These are phyloP conservation scores for Colletotrichum endophyticum DNA, from an alignment of 2,329 filamentous ascomycete genomes.

Conservation along the genomic window DNA sequence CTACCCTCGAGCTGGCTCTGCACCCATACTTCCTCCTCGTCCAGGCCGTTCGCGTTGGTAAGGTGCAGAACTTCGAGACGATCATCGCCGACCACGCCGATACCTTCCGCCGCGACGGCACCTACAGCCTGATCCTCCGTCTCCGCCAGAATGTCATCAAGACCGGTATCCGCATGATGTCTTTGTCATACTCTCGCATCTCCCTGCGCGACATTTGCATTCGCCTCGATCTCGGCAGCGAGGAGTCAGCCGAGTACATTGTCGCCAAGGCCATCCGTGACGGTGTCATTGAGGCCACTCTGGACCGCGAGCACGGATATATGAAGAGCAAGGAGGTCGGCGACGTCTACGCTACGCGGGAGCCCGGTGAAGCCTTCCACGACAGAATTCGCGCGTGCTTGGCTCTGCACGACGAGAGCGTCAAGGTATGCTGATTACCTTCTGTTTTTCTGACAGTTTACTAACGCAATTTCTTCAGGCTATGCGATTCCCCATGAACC, in stretches of 20 bases:
- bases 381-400: conserved; percentile 94
- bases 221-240: conserved; percentile 87
- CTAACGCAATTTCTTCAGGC: conserved; percentile 60
- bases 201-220: conserved; percentile 97
- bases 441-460: background rate
- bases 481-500: conserved; percentile 99
- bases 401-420: conserved; percentile 93
- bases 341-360: conserved; percentile 93
- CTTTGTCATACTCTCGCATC: conserved; percentile 95
- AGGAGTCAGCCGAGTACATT: conserved; percentile 98
- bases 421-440: conserved; percentile 70
- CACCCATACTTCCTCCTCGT: conserved; percentile 94
- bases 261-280: conserved; percentile 98
- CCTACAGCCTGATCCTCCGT: conserved; percentile 93
- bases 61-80: conserved; percentile 90
- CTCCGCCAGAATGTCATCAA: conserved; percentile 99
- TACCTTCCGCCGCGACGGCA: conserved; percentile 90
- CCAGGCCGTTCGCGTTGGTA: conserved; percentile 94
- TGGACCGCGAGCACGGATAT: conserved; percentile 93
- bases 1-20: conserved; percentile 83
- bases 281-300: conserved; percentile 92
- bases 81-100: conserved; percentile 82
- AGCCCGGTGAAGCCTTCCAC: conserved; percentile 97
- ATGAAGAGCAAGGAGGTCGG: conserved; percentile 99
- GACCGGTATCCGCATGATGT: conserved; percentile 99